Evolutionary conservation across 1,139 yeast genomes (phyloP).

Genomic region (Geotrichum candidum): DNA sequence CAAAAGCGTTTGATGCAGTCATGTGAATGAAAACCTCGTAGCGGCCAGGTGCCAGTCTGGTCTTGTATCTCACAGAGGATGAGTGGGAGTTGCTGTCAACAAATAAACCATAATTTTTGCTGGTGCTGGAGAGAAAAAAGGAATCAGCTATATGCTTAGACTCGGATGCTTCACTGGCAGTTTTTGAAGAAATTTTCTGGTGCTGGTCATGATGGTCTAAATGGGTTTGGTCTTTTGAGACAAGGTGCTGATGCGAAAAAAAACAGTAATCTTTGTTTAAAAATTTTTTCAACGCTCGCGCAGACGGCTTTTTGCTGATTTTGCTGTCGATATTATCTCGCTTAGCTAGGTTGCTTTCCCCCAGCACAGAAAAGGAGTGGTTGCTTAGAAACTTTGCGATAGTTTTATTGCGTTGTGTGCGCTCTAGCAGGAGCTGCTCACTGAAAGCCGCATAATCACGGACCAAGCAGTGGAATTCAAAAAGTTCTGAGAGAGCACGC

Average conservation of each 20-base stretch:
- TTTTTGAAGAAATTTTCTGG: background rate
- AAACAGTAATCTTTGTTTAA: conserved; percentile 16
- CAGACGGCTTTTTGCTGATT: background rate
- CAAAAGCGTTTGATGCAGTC: conserved; percentile 22
- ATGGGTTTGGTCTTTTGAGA: background rate
- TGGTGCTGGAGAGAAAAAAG: background rate
- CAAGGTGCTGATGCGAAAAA: conserved; percentile 11
- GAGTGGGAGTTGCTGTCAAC: background rate
- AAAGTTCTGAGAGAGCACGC: conserved; percentile 10
- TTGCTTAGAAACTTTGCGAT: conserved; percentile 5
- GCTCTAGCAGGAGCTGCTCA: conserved; percentile 9
- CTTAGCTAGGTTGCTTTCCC: background rate
- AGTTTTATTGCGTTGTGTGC: background rate
- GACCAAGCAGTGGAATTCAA: conserved; percentile 8
- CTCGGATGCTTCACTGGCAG: background rate
- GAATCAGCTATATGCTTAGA: background rate
- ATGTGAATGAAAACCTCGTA: conserved; percentile 26
- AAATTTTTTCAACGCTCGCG: conserved; percentile 3
- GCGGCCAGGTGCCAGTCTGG: conserved; percentile 27
- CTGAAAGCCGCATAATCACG: background rate
- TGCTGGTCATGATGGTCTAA: background rate
- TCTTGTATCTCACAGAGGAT: conserved; percentile 21
- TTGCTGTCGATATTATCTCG: background rate
- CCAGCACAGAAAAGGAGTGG: conserved; percentile 6
- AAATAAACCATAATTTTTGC: background rate